A percentile compares a stretch with the other conserved stretches of the same genome.
Conservation (phyloP, 805 yeast species). For the Kluyveromyces aestuarii region DNA sequence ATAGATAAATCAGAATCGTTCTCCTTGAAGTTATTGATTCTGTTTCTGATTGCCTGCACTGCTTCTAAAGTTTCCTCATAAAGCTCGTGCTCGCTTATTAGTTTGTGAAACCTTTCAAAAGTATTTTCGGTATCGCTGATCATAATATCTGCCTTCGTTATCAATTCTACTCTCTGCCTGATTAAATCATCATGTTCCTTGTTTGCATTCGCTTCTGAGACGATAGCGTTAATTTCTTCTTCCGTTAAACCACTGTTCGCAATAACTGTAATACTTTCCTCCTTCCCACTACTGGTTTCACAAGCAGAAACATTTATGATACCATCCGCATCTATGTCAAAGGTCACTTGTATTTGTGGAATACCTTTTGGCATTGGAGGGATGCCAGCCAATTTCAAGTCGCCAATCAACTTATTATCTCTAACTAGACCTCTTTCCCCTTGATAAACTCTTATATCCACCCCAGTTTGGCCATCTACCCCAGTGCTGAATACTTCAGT, state of each 20-base stretch:
- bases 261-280: slow-evolving; percentile 54
- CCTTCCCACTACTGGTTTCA: slow-evolving; percentile 72
- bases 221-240: slow-evolving; percentile 52
- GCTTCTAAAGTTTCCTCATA: slow-evolving; percentile 35
- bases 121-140: slow-evolving; percentile 83
- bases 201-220: slow-evolving; percentile 57
- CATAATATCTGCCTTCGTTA: slow-evolving; percentile 65
- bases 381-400: slow-evolving; percentile 61
- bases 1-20: slow-evolving; percentile 40
- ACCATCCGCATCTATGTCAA: slow-evolving; percentile 79
- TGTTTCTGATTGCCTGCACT: slow-evolving; percentile 36
- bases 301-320: slow-evolving; percentile 72
- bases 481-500: slow-evolving; percentile 73
- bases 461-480: slow-evolving; percentile 79
- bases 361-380: slow-evolving; percentile 73
- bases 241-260: slow-evolving; percentile 63
- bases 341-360: slow-evolving; percentile 69
- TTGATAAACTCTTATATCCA: slow-evolving; percentile 68
- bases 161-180: slow-evolving; percentile 56
- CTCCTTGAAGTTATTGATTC: slow-evolving; percentile 43
- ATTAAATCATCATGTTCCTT: slow-evolving; percentile 50
- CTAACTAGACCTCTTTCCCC: slow-evolving; percentile 75
- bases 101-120: slow-evolving; percentile 48
- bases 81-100: slow-evolving; percentile 38
- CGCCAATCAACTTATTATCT: slow-evolving; percentile 70